Percentiles rank a stretch among this genome's conserved stretches.
Evolutionary conservation across 2,329 filamentous ascomycete species (phyloP).

Genomic region (Arthrobotrys sphaeroides): DNA sequence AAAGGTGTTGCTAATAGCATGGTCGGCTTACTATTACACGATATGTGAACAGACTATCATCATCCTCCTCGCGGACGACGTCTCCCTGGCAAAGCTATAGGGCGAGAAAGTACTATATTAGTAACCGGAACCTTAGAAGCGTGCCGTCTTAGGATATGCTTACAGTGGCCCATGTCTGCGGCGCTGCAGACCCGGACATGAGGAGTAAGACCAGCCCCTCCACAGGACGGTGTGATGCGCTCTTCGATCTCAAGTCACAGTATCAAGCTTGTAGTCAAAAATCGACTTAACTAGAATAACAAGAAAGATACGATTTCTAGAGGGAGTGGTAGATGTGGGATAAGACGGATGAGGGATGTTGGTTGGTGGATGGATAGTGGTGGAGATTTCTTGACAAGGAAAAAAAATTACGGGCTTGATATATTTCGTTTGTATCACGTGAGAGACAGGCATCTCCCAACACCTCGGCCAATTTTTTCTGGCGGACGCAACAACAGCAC

Average conservation of each 20-base stretch:
- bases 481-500: neutral
- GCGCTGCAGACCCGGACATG: conserved; percentile 24
- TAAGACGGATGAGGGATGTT: neutral
- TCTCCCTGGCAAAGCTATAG: conserved; percentile 46
- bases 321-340: neutral
- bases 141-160: neutral
- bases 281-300: neutral
- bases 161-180: conserved; percentile 51
- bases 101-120: neutral
- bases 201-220: conserved; percentile 30
- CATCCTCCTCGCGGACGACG: conserved; percentile 36
- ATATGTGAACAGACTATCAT: conserved; percentile 42
- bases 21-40: conserved; percentile 53
- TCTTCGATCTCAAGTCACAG: neutral
- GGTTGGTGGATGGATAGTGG: neutral
- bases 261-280: neutral
- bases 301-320: neutral
- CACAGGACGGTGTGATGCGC: neutral
- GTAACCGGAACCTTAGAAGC: neutral
- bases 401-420: conserved; percentile 19
- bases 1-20: conserved; percentile 15
- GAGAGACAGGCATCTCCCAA: neutral
- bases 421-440: conserved; percentile 10
- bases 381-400: neutral
- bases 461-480: neutral